Base-by-base conservation (phyloP, 2,329 filamentous ascomycete species). In the Berkeleyomyces basicola region DNA sequence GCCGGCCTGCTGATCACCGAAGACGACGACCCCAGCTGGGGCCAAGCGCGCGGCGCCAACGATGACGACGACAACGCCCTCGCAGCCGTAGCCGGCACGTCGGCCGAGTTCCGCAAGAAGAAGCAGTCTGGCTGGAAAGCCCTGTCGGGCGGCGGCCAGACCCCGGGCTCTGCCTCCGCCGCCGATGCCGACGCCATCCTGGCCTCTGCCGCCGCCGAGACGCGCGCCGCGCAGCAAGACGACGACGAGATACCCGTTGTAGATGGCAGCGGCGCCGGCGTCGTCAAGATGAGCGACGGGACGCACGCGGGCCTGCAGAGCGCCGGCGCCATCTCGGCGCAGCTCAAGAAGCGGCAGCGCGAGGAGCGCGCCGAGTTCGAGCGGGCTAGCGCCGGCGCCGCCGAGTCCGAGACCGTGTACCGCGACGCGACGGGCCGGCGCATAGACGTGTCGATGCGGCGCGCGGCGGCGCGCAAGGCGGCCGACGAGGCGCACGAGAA, bases 371-470 rank as follows among this genome's bases (percentile, higher is more conserved):
- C 74, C 11, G 75, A 77, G 33, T 81, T 80, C 68, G 75, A 78
- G 65, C 68, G 66, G 66, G 46, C 57, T 9, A 46, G 61, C n/a
- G 73, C 72, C 68, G 67, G 71, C 42, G 77, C 74, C 64, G 75
- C 71, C 66, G 74, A 77, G 63, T 81, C 82, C 40, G 81, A 86
- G 68, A 95, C 92, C 0, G 90, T 96, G 33, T 96, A 97, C 72
- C 87, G 93, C 68, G 93, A 99, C 74, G 93, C 95, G 9, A 93
- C 88, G 2, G 93, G 93, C 10, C 82, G 91, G n/a, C 85, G 95
- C 62, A 91, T 99, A 66, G 95, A 99, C 70, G 82, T 97, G 33
- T 85, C 86, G 16, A 89, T 96, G 87, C 90, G 89, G 73, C 82
- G 91, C 33, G 91, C 90, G 23, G 90, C 96, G 72, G 86, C 88